phyloP scores from a whole-genome alignment of 1,139 yeast species.

The Pneumocystis jirovecii region DNA sequence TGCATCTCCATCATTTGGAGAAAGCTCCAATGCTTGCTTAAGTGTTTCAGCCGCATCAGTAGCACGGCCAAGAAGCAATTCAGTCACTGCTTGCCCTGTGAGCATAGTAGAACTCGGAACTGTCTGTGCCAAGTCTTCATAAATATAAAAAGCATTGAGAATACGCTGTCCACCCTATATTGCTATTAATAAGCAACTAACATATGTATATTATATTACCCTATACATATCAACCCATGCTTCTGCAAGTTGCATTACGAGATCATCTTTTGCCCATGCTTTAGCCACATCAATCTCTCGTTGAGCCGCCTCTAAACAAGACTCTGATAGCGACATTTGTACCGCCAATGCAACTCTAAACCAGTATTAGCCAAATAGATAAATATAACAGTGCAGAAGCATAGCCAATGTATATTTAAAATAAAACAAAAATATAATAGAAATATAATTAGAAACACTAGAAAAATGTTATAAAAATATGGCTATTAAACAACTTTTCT shows the following conservation, averaged over 20 bases:
- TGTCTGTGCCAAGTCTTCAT: conserved; percentile 46
- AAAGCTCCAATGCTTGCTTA: conserved; percentile 31
- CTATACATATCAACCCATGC: conserved; percentile 45
- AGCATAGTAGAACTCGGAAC: conserved; percentile 34
- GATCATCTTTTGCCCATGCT: conserved; percentile 48
- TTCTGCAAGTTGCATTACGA: conserved; percentile 53
- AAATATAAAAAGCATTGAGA: conserved; percentile 52
- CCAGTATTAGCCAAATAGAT: neutral
- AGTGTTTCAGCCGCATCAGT: conserved; percentile 35
- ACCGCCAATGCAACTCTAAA: conserved; percentile 23
- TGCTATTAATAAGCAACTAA: neutral
- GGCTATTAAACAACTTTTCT: neutral
- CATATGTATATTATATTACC: neutral
- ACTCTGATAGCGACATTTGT: conserved; percentile 25
- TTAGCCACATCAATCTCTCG: conserved; percentile 25
- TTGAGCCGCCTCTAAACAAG: conserved; percentile 24
- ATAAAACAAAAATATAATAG: no score
- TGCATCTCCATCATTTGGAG: conserved; percentile 34
- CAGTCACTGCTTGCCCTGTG: conserved; percentile 34
- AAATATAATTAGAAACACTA: neutral
- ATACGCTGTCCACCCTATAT: conserved; percentile 41
- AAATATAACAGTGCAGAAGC: no score
- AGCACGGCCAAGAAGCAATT: conserved; percentile 32
- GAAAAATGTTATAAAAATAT: no score
- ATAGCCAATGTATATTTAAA: no score